Evolutionary conservation across 768 basidiomycete genomes (phyloP), one percentile per base, ranked within the genome.

Genomic region (Asterophora parasitica): DNA sequence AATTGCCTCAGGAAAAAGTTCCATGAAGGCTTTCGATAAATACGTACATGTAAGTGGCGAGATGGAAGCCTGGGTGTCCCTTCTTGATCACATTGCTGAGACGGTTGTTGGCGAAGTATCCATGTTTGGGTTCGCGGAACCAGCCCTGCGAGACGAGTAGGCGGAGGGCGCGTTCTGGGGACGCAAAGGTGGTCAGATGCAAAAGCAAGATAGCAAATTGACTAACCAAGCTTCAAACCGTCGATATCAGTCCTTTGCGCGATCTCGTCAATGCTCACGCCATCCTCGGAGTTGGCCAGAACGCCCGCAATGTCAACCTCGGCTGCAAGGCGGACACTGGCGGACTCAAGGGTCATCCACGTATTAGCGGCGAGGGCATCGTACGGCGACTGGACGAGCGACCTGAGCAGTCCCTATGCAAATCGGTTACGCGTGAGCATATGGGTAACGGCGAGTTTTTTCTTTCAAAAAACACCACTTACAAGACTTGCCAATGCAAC

Each of bases 61-160:
- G n/a, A n/a, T n/a, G n/a, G n/a, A n/a, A n/a, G n/a, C n/a, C n/a
- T n/a, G n/a, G n/a, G n/a, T n/a, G n/a, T n/a, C n/a, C n/a, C n/a
- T n/a, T n/a, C n/a, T n/a, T n/a, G n/a, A n/a, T n/a, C n/a, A n/a
- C n/a, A n/a, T n/a, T n/a, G n/a, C n/a, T n/a, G n/a, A n/a, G n/a
- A n/a, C n/a, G n/a, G n/a, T n/a, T n/a, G n/a, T n/a, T n/a, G n/a
- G n/a, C n/a, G n/a, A n/a, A n/a, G n/a, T n/a, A n/a, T n/a, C n/a
- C n/a, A n/a, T n/a, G n/a, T n/a, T n/a, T n/a, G n/a, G n/a, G n/a
- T n/a, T n/a, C n/a, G n/a, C n/a, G n/a, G n/a, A n/a, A n/a, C 23
- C 65, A 69, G 13, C 68, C 67, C 51, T 67, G 67, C 13, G 61
- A 60, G 30, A 69, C 61, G 30, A 71, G 54, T 13, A 68, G 61